These are phyloP conservation scores for Euphorbia celastroides DNA, from an alignment of 441 rosid species.

Conservation along the genomic window DNA sequence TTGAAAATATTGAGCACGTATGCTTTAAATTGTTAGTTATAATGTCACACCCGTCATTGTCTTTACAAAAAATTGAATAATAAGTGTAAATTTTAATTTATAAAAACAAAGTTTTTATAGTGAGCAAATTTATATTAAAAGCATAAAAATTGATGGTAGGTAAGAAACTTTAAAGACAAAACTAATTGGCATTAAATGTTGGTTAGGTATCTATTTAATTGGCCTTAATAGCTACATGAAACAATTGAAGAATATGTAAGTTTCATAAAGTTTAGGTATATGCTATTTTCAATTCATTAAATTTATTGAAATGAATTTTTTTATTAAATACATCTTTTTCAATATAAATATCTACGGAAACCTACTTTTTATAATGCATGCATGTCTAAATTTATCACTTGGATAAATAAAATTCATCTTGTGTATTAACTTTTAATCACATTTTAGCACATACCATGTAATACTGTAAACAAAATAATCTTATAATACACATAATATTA, in stretches of 20 bases:
- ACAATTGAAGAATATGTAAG: slow-evolving; percentile 6
- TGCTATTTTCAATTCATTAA: slow-evolving; percentile 22
- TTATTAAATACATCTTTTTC: background rate
- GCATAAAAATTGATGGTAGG: slow-evolving; percentile 9
- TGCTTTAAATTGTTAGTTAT: slow-evolving; percentile 1
- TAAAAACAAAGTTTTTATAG: too few relatives aligned
- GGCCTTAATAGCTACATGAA: background rate
- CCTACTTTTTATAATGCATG: too few relatives aligned
- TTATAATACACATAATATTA: too few relatives aligned
- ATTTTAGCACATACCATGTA: too few relatives aligned
- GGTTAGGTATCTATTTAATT: slow-evolving; percentile 25
- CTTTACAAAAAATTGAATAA: background rate
- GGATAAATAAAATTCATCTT: too few relatives aligned
- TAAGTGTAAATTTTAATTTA: too few relatives aligned
- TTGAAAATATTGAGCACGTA: background rate
- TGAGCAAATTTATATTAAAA: background rate
- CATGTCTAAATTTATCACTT: too few relatives aligned
- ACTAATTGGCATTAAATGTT: slow-evolving; percentile 22
- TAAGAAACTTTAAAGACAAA: slow-evolving; percentile 21
- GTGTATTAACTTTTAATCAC: too few relatives aligned
- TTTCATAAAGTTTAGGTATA: slow-evolving; percentile 21
- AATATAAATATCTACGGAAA: background rate
- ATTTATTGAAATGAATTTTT: background rate
- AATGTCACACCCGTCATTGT: slow-evolving; percentile 16
- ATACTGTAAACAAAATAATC: too few relatives aligned